Conservation (phyloP, 768 basidiomycete species). For the Russula foetens region DNA sequence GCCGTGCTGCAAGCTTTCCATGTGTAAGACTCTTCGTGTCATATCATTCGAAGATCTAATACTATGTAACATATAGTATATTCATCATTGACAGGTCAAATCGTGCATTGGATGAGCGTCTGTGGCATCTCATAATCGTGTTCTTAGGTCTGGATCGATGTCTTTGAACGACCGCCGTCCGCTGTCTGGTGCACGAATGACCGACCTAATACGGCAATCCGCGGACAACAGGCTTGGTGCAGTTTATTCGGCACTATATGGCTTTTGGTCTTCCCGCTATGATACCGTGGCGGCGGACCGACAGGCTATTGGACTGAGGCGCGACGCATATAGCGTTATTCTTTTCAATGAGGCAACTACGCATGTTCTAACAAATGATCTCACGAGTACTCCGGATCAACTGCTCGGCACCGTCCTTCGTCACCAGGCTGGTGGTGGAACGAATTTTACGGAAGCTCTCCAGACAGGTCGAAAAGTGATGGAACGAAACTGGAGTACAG, state of each 20-base stretch:
- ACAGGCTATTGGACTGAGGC: slow-evolving; percentile 27
- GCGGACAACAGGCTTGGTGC: slow-evolving; percentile 48
- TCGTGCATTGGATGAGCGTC: slow-evolving; percentile 18
- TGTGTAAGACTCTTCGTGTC: slow-evolving; percentile 35
- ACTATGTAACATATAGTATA: slow-evolving; percentile 24
- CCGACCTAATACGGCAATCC: slow-evolving; percentile 28
- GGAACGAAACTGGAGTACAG: slow-evolving; percentile 42
- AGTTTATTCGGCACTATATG: slow-evolving; percentile 42
- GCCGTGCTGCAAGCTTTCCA: slow-evolving; percentile 47
- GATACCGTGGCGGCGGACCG: slow-evolving; percentile 26
- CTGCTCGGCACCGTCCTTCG: slow-evolving; percentile 35
- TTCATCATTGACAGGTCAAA: slow-evolving; percentile 47
- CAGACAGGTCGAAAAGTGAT: slow-evolving; percentile 30
- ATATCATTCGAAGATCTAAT: not conserved
- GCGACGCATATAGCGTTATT: slow-evolving; percentile 51
- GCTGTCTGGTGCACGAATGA: slow-evolving; percentile 35
- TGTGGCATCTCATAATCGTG: not conserved
- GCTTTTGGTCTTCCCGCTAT: slow-evolving; percentile 49
- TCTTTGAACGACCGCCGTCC: slow-evolving; percentile 32
- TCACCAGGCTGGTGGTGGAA: slow-evolving; percentile 30
- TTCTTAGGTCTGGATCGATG: slow-evolving; percentile 47
- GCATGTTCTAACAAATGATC: slow-evolving; percentile 37
- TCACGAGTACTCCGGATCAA: slow-evolving; percentile 35
- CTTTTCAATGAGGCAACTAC: slow-evolving; percentile 32
- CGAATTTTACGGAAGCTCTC: slow-evolving; percentile 39